Evolutionary conservation across 495 filamentous ascomycete species (phyloP).

Genomic region (Hypomontagnella monticulosa): DNA sequence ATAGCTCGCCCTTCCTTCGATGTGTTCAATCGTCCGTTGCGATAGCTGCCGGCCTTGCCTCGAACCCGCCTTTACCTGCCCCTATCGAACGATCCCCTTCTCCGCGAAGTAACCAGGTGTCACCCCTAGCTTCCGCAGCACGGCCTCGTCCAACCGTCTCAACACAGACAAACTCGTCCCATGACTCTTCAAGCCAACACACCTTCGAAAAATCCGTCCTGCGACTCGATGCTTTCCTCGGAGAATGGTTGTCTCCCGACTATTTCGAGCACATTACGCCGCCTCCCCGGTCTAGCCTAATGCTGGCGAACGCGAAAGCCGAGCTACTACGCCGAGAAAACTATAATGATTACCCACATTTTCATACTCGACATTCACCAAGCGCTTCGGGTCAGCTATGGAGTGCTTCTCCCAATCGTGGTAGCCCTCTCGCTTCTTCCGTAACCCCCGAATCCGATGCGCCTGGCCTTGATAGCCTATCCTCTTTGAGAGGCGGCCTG

Average conservation of each 20-base stretch:
- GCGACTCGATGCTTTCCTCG: constrained; percentile 89
- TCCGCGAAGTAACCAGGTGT: constrained; percentile 43
- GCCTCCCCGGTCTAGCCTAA: constrained; percentile 83
- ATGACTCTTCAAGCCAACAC: background rate
- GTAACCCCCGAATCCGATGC: constrained; percentile 17
- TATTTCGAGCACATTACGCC: constrained; percentile 94
- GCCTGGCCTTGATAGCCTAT: constrained; percentile 40
- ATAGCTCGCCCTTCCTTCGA: constrained; percentile 90
- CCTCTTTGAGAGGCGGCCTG: constrained; percentile 40
- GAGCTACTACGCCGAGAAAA: constrained; percentile 80
- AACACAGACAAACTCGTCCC: constrained; percentile 2
- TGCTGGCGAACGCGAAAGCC: constrained; percentile 87
- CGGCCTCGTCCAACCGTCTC: constrained; percentile 36
- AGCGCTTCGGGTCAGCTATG: constrained; percentile 50
- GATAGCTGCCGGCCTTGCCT: constrained; percentile 86
- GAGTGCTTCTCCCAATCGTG: constrained; percentile 41
- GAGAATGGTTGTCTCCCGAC: constrained; percentile 92
- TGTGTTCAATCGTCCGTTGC: constrained; percentile 93
- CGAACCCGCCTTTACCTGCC: constrained; percentile 58
- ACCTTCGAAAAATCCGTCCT: constrained; percentile 65
- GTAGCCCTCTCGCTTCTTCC: constrained; percentile 23
- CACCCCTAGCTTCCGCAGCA: constrained; percentile 33
- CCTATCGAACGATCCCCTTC: constrained; percentile 45
- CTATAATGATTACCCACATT: constrained; percentile 59
- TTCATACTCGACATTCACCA: constrained; percentile 47